A percentile compares a stretch with the other conserved stretches of the same genome.
Conservation (phyloP, 2,329 filamentous ascomycete species). For the Alternaria sp. region DNA sequence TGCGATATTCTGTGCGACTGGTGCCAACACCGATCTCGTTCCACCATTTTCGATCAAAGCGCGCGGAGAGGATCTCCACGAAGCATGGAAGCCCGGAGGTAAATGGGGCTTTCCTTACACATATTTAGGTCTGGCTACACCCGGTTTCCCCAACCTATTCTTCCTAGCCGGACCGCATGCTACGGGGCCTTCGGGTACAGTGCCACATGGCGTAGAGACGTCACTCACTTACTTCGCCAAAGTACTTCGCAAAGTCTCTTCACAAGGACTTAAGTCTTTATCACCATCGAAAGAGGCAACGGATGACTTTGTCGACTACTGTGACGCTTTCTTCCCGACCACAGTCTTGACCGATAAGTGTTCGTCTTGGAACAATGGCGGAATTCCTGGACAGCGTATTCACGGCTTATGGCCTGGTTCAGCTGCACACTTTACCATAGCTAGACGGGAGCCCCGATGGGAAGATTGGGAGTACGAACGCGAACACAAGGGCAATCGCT, state of each 20-base stretch:
- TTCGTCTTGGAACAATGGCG: slow-evolving; percentile 74
- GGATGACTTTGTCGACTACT: slow-evolving; percentile 69
- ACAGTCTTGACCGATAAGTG: slow-evolving; percentile 67
- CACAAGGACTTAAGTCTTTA: slow-evolving; percentile 70
- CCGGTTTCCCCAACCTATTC: slow-evolving; percentile 71
- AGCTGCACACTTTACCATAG: slow-evolving; percentile 65
- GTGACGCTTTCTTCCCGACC: slow-evolving; percentile 56
- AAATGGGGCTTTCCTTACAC: slow-evolving; percentile 69
- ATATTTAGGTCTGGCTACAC: slow-evolving; percentile 68
- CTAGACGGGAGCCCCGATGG: slow-evolving; percentile 64
- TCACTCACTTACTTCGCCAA: slow-evolving; percentile 70
- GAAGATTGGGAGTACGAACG: slow-evolving; percentile 65
- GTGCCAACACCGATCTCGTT: slow-evolving; percentile 60
- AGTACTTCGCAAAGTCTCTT: slow-evolving; percentile 69
- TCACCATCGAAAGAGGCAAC: slow-evolving; percentile 63
- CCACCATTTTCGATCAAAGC: slow-evolving; percentile 67
- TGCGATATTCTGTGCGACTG: slow-evolving; percentile 67
- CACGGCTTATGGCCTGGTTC: slow-evolving; percentile 75
- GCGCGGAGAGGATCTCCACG: slow-evolving; percentile 59
- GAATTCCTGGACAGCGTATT: slow-evolving; percentile 64
- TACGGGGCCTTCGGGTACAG: slow-evolving; percentile 63
- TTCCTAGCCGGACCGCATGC: slow-evolving; percentile 62
- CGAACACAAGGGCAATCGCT: slow-evolving; percentile 56
- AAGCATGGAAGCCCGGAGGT: slow-evolving; percentile 64
- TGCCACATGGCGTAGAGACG: slow-evolving; percentile 71